Evolutionary conservation across 495 filamentous ascomycete genomes (phyloP).

Genomic region (Lasiosphaeria ovina): DNA sequence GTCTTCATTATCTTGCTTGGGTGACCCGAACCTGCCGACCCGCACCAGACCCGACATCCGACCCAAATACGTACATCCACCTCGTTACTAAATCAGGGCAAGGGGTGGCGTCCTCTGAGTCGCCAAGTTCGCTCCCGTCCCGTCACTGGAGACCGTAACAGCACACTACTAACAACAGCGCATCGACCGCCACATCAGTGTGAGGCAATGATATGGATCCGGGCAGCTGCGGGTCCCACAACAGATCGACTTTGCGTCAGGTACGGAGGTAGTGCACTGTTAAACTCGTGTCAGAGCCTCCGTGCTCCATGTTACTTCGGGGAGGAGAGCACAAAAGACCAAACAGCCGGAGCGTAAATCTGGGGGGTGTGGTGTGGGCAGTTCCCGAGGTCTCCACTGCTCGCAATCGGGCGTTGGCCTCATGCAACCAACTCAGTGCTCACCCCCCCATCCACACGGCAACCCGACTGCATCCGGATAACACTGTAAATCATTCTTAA

Average conservation of each 20-base stretch:
- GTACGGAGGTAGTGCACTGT: neutral
- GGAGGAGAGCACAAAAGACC: neutral
- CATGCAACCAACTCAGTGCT: neutral
- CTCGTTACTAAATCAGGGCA: too few species aligned
- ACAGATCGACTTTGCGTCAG: neutral
- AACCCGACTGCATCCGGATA: conserved; percentile 26
- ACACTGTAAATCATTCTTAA: conserved; percentile 26
- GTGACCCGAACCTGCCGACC: neutral
- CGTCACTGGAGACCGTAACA: neutral
- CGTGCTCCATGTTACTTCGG: neutral
- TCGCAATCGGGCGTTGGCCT: conserved; percentile 2
- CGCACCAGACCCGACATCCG: neutral
- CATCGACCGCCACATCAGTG: conserved; percentile 2
- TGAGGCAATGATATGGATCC: conserved; percentile 2
- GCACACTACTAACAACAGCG: neutral
- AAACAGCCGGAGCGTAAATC: neutral
- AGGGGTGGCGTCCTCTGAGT: too few species aligned
- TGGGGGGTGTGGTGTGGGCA: neutral
- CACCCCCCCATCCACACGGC: conserved; percentile 19
- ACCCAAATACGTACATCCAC: neutral
- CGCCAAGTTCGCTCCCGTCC: too few species aligned
- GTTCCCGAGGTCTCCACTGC: neutral
- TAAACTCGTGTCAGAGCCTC: neutral
- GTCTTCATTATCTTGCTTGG: neutral
- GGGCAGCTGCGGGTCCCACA: neutral